Percentiles rank a stretch among this genome's conserved stretches.
Evolutionary conservation across 768 basidiomycete genomes (phyloP).

Genomic region (Zangia roseola): DNA sequence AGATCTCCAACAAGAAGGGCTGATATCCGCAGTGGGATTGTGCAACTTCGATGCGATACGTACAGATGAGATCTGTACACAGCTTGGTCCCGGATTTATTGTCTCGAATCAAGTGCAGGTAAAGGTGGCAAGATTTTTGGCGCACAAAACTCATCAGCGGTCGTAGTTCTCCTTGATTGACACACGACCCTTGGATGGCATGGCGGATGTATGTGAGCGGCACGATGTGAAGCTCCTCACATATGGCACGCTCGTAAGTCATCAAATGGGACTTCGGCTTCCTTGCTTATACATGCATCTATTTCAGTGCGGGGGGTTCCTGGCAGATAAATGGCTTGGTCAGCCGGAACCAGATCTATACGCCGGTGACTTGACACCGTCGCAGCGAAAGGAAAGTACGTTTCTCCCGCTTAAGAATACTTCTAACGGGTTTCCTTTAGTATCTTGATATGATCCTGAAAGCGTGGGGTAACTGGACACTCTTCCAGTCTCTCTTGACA

Average conservation of each 20-base stretch:
- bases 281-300: constrained; percentile 1
- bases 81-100: constrained; percentile 65
- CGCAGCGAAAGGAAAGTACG: constrained; percentile 69
- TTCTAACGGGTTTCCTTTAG: constrained; percentile 34
- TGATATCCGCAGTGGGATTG: constrained; percentile 66
- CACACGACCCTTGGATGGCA: constrained; percentile 70
- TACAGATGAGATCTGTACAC: constrained; percentile 78
- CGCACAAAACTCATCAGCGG: constrained; percentile 11
- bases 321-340: constrained; percentile 73
- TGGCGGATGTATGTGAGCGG: constrained; percentile 73
- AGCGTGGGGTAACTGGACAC: constrained; percentile 75
- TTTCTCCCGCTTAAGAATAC: too few species aligned
- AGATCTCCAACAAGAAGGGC: constrained; percentile 56
- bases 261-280: not conserved
- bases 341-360: constrained; percentile 71
- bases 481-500: constrained; percentile 66
- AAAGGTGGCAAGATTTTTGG: constrained; percentile 9
- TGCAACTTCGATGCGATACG: constrained; percentile 79
- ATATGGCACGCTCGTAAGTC: constrained; percentile 74
- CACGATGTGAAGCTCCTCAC: constrained; percentile 75
- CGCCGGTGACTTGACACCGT: constrained; percentile 66
- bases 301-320: constrained; percentile 76
- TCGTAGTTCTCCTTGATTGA: constrained; percentile 79
- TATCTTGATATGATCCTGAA: constrained; percentile 82
- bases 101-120: constrained; percentile 87